Conservation (phyloP, 2,329 filamentous ascomycete genomes). For the Aspergillus amoenus region DNA sequence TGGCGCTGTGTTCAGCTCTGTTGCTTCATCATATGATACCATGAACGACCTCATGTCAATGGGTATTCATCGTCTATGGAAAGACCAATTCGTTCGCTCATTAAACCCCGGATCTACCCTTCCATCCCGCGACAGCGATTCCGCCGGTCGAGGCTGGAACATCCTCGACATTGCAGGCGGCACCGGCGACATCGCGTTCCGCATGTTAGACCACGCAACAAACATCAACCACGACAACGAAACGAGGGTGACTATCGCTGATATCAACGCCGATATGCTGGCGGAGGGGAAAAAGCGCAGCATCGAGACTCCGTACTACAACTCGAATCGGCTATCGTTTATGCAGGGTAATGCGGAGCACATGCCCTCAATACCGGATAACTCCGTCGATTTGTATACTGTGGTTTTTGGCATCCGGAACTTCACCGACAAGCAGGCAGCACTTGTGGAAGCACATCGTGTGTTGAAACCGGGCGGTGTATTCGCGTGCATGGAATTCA, state of each 20-base stretch:
- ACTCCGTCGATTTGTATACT: conserved; percentile 89
- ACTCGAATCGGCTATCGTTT: conserved; percentile 62
- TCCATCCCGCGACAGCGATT: conserved; percentile 31
- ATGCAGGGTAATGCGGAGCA: conserved; percentile 87
- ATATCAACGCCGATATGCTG: conserved; percentile 97
- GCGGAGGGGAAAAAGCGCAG: conserved; percentile 81
- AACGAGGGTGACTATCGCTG: conserved; percentile 83
- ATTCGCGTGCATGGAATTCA: conserved; percentile 96
- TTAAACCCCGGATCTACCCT: conserved; percentile 74
- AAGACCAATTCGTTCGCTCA: conserved; percentile 89
- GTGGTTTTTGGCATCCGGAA: conserved; percentile 97
- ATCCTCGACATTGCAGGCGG: conserved; percentile 97
- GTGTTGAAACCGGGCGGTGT: conserved; percentile 93
- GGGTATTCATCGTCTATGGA: conserved; percentile 95
- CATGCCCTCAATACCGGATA: conserved; percentile 63
- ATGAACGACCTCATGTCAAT: conserved; percentile 99
- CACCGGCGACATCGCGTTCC: conserved; percentile 96
- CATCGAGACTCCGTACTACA: conserved; percentile 59
- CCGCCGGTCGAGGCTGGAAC: conserved; percentile 56
- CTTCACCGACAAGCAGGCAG: conserved; percentile 86
- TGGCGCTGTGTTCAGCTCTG: conserved; percentile 87
- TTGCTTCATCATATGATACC: conserved; percentile 89
- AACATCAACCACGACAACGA: conserved; percentile 75
- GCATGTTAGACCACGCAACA: conserved; percentile 85
- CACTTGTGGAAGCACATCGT: conserved; percentile 77